These are phyloP conservation scores for Phoma sp. DNA, from an alignment of 2,329 filamentous ascomycete species.

Conservation along the genomic window DNA sequence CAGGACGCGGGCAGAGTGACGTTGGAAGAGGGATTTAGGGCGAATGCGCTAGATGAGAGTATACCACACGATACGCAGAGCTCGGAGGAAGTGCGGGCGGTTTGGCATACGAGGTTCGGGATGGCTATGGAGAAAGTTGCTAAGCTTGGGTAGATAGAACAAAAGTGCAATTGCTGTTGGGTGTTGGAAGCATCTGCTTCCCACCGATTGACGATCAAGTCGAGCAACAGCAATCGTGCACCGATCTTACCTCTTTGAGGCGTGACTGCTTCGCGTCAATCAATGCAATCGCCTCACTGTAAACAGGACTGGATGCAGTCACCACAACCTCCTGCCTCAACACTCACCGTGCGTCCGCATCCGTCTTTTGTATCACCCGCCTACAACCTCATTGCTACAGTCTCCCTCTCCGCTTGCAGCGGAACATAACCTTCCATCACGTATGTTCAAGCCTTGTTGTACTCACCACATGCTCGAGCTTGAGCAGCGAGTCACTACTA, in stretches of 20 bases:
- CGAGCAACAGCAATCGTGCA: too few species aligned
- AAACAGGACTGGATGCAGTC: neutral
- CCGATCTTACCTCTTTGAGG: neutral
- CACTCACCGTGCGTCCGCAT: neutral
- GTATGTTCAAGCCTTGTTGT: neutral
- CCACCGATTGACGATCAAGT: too few species aligned
- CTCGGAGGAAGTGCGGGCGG: slow-evolving; percentile 16
- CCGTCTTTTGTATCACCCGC: neutral
- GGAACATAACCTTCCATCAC: neutral
- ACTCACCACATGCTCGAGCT: neutral
- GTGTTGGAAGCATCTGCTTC: neutral
- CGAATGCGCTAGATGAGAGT: slow-evolving; percentile 23
- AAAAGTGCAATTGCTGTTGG: neutral
- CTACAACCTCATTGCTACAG: slow-evolving; percentile 6
- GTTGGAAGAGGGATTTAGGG: slow-evolving; percentile 16
- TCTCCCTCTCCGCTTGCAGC: neutral
- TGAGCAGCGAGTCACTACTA: neutral
- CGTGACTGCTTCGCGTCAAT: neutral
- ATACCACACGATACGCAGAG: slow-evolving; percentile 24
- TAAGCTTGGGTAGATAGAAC: neutral
- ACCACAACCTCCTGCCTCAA: neutral
- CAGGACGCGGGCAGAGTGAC: slow-evolving; percentile 16
- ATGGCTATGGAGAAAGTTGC: slow-evolving; percentile 30
- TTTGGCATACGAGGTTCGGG: slow-evolving; percentile 26
- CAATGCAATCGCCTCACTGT: neutral